Evolutionary conservation across 805 yeast genomes (phyloP).

Genomic region (Yamadazyma paraphyllophila): DNA sequence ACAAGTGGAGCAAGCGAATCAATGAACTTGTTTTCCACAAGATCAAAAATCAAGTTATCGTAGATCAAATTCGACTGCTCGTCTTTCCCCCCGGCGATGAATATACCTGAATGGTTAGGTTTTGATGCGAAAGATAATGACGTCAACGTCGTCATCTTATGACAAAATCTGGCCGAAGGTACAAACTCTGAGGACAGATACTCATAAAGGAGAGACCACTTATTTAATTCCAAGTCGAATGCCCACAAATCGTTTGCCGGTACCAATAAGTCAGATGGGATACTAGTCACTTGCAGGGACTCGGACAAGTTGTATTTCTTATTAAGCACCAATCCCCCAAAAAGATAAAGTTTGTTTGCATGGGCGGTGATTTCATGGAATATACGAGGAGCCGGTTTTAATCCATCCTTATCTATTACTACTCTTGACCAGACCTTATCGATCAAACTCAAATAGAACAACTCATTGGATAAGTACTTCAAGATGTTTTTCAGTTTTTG

Average conservation of each 20-base stretch:
- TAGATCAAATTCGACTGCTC: constrained; percentile 28
- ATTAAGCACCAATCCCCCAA: constrained; percentile 57
- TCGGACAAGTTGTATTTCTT: constrained; percentile 8
- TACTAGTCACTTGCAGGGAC: not conserved
- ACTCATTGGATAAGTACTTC: constrained; percentile 57
- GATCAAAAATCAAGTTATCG: constrained; percentile 43
- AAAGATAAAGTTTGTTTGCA: constrained; percentile 52
- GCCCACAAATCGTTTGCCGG: constrained; percentile 71
- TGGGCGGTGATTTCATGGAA: constrained; percentile 57
- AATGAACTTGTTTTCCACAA: constrained; percentile 38
- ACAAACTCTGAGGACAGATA: constrained; percentile 5
- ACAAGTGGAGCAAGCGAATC: not conserved
- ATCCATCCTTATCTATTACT: not conserved
- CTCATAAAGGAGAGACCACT: constrained; percentile 52
- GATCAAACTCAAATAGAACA: constrained; percentile 58
- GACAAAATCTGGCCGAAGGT: constrained; percentile 49
- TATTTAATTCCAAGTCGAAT: constrained; percentile 49
- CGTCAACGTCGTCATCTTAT: constrained; percentile 44
- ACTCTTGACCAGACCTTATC: constrained; percentile 55
- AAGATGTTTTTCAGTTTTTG: constrained; percentile 23
- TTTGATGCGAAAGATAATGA: constrained; percentile 36
- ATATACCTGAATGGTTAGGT: constrained; percentile 45
- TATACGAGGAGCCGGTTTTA: constrained; percentile 47
- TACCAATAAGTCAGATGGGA: constrained; percentile 26
- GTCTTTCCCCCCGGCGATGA: constrained; percentile 55